phyloP scores from a whole-genome alignment of 192 early-diverging fungal genomes.

The Phycomyces nitens region DNA sequence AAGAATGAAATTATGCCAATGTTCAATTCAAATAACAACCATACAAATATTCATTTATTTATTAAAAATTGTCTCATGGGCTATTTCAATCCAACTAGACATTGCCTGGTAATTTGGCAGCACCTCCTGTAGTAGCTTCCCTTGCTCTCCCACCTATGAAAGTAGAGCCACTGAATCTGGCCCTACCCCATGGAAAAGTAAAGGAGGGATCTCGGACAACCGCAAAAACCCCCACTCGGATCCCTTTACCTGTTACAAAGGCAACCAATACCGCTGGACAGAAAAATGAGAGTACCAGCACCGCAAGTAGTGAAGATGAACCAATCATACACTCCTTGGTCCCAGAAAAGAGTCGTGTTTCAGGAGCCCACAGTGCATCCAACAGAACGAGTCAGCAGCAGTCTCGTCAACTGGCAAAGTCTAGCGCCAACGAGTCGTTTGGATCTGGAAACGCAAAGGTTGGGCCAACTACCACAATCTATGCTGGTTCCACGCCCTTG shows the following conservation, averaged over 20 bases:
- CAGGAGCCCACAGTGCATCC: too few species aligned
- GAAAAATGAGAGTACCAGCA: background rate
- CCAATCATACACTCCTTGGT: background rate
- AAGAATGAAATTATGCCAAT: background rate
- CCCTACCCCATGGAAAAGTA: background rate
- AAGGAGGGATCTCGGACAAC: background rate
- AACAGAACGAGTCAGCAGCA: too few species aligned
- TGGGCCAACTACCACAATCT: too few species aligned
- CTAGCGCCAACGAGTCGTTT: too few species aligned
- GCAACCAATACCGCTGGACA: background rate
- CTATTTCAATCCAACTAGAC: background rate
- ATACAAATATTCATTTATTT: background rate
- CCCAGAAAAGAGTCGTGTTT: too few species aligned
- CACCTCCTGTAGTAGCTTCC: constrained; percentile 5
- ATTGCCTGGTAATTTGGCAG: constrained; percentile 9
- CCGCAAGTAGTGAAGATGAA: constrained; percentile 11
- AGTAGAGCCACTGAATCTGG: constrained; percentile 13
- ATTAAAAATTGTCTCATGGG: background rate
- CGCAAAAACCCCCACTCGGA: constrained; percentile 12
- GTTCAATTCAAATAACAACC: background rate
- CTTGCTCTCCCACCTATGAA: constrained; percentile 16
- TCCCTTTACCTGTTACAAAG: constrained; percentile 10
- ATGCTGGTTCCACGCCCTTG: too few species aligned
- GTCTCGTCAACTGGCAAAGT: too few species aligned
- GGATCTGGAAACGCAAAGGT: too few species aligned